phyloP scores from a whole-genome alignment of 345 rosid species.

The Capsella bursapastoris region DNA sequence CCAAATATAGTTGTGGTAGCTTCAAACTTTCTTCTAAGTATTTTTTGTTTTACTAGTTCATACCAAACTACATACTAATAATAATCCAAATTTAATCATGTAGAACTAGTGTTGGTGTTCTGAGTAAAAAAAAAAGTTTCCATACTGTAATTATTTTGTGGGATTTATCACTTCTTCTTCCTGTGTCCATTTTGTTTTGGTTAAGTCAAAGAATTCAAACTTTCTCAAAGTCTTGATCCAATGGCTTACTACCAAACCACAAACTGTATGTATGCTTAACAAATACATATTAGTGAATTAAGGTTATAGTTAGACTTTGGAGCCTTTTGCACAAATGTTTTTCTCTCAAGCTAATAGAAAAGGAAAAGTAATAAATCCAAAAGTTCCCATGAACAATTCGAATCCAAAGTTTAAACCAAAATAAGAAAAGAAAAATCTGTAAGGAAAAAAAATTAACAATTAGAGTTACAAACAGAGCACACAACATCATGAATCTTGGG shows the following conservation, averaged over 20 bases:
- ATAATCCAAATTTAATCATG: too few species aligned
- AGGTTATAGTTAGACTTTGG: neutral
- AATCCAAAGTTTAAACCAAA: constrained; percentile 19
- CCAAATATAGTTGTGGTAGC: too few species aligned
- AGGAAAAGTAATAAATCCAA: neutral
- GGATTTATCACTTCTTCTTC: too few species aligned
- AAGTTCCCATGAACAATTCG: constrained; percentile 37
- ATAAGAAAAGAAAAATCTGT: constrained; percentile 13
- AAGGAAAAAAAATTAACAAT: constrained; percentile 31
- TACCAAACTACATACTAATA: too few species aligned
- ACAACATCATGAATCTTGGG: constrained; percentile 40
- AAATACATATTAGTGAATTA: neutral
- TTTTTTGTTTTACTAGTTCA: too few species aligned
- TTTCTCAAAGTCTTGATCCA: neutral
- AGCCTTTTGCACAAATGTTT: constrained; percentile 37
- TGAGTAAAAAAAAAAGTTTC: too few species aligned
- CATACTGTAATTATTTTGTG: too few species aligned
- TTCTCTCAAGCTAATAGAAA: constrained; percentile 37
- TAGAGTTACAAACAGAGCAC: constrained; percentile 48
- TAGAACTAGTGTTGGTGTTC: too few species aligned
- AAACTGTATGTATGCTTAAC: neutral
- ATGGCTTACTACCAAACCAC: neutral
- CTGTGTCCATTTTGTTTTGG: too few species aligned
- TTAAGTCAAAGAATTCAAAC: too few species aligned
- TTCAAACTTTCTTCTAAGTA: too few species aligned